Base-by-base conservation (phyloP, 169 alveolate species). In the Eimeria mitis region DNA sequence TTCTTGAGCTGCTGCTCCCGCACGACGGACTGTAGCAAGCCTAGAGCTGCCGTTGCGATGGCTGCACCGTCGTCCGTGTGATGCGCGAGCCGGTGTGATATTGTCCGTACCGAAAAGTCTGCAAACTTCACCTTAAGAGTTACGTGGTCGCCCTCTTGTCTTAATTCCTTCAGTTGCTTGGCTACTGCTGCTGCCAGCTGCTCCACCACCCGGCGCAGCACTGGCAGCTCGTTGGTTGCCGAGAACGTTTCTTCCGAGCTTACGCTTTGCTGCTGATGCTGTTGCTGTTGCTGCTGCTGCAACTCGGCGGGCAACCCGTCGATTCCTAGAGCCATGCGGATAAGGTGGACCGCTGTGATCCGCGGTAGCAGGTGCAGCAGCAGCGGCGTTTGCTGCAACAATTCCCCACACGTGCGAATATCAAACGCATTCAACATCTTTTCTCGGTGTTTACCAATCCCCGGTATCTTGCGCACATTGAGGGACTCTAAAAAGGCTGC, bases 401-500 rank as follows among this genome's bases (percentile, higher is more conserved):
- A 76, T 54, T 89, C 89, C 47, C 89, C 95, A 52, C 89, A 75
- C 13, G 95, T 89, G 78, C 44, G 87, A 23, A 89, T 89, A 16
- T 56, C 88, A 49, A 89, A 31, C 54, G 95, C 88, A 56, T 70
- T 89, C 25, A 89, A 59, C 89, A 89, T 54, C 87, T 70, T 89
- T 21, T 89, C 95, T 56, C 95, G 31, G 95, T 89, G 87, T n/a
- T 92, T 92, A 25, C 96, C 96, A 37, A 92, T 75, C 37, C 96
- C 96, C 2, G 96, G 96, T 31, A 92, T 23, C 61, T 81, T 76
- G 40, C 96, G 96, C 54, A 92, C 92, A 61, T 63, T 92, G 61
- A 92, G 71, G 16, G 90, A 34, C 37, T 56, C 73, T 68, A 92
- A 34, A 52, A 79, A 92, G 8, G 79, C 84, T 37, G 85, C 90